Base-by-base conservation (phyloP, 805 yeast species). In the Metschnikowia kunwiensis region DNA sequence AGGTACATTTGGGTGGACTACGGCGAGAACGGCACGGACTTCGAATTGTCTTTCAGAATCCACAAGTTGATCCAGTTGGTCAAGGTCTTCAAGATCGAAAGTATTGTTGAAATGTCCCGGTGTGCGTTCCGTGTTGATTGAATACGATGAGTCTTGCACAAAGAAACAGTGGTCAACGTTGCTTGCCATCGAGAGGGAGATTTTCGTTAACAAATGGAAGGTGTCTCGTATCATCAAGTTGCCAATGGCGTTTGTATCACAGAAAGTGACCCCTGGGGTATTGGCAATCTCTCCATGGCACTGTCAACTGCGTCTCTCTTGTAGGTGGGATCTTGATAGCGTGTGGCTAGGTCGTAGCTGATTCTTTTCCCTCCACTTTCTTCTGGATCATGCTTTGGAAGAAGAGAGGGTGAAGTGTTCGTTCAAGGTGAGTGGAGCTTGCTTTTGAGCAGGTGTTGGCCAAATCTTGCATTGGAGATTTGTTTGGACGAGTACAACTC, bases 201-300 rank as follows among this genome's bases (percentile, higher is more conserved):
- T 88, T 38, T 68, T 78, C 55, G 80, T 79, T 41, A 78, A 81
- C 62, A 75, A 82, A 52, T 93, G 97, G 97, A 72, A 77, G 40
- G 86, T 93, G 36, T 86, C 96, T 1, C 80, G 94, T 55, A 68
- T 86, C 34, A 70, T 93, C 61, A 83, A 75, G 55, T 70, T 91
- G 48, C 98, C 98, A 44, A 84, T 93, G 89, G 96, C 96, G 0
- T 93, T 93, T n/a, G n/a, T n/a, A n/a, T n/a, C n/a, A n/a, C n/a
- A n/a, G n/a, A n/a, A n/a, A n/a, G n/a, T n/a, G n/a, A n/a, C n/a
- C n/a, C n/a, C n/a, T n/a, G n/a, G n/a, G n/a, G n/a, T n/a, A n/a
- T n/a, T n/a, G n/a, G n/a, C n/a, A n/a, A n/a, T n/a, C n/a, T n/a
- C n/a, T n/a, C n/a, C n/a, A n/a, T n/a, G n/a, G n/a, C n/a, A n/a